Conservation (phyloP, 2,329 filamentous ascomycete species). For the Fusarium sp. region DNA sequence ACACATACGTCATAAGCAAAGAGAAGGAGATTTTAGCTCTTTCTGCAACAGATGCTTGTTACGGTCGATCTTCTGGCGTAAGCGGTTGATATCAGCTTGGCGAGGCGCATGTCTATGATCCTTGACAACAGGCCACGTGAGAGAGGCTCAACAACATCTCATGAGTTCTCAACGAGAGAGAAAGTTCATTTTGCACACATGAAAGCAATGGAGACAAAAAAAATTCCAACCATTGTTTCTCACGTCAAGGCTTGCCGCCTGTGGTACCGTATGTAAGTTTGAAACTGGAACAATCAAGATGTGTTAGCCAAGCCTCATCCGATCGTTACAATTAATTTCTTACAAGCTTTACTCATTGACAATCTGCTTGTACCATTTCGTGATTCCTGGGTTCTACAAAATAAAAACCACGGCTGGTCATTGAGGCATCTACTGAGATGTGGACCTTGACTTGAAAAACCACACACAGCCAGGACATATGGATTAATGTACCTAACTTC, state of each 20-base stretch:
- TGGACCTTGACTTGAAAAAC: background rate
- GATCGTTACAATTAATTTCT: background rate
- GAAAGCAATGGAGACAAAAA: background rate
- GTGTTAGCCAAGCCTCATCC: background rate
- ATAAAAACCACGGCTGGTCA: background rate
- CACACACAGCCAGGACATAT: background rate
- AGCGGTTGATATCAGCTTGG: background rate
- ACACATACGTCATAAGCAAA: slow-evolving; percentile 34
- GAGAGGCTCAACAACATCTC: background rate
- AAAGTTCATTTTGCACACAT: background rate
- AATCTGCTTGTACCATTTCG: background rate
- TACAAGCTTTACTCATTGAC: background rate
- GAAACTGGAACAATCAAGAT: background rate
- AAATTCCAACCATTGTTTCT: background rate
- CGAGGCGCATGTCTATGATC: background rate
- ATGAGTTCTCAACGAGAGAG: background rate
- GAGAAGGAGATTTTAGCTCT: slow-evolving; percentile 11
- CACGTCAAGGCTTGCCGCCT: background rate
- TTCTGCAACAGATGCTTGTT: slow-evolving; percentile 3
- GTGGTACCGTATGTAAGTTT: background rate
- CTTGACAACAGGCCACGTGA: background rate
- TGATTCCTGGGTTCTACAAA: background rate
- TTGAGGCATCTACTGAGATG: background rate
- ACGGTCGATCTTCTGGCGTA: slow-evolving; percentile 10
- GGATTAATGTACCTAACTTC: background rate